Evolutionary conservation across 148 eudicot genomes (phyloP), one percentile per base, ranked within the genome.

Genomic region (Chenopodium berlandieri): DNA sequence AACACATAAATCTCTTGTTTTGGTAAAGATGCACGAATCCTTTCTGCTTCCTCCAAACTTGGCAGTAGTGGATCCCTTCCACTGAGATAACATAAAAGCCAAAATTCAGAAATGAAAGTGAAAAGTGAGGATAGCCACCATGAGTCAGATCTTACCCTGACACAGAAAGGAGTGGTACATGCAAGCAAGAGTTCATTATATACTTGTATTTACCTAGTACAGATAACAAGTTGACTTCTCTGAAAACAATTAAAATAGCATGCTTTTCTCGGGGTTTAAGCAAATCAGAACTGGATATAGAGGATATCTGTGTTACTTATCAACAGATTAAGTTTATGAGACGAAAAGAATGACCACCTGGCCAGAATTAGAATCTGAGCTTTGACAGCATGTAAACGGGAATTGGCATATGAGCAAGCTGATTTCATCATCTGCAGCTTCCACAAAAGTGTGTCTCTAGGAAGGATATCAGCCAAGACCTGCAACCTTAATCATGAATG

Each of bases 301-400:
- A 65, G 40, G n/a, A 32, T 3, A 19, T 7, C 6, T 0, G 44
- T 23, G 23, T 65, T 78, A 22, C 1, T 0, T 27, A 16, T 69
- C 6, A 17, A 34, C 25, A 17, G 47, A 78, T 78, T 25, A 71
- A 37, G 27, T 71, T n/a, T 58, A 56, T 32, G 66, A 37, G 76
- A 63, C 44, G 54, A 66, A 44, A 34, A 23, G 70, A 50, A 63
- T 30, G 54, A 75, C 23, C 64, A 87, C 87, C 93, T 87, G 76
- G 92, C 89, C 25, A 90, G 87, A 75, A 87, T 63, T 52, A 90
- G 76, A 76, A 81, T 80, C 75, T 90, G 80, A 78, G 87, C 86
- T 75, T 80, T 88, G 16, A 88, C 88, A 64, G 84, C 82, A 82
- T 83, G 87, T 23, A 90, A 71, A 66, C 86, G 88, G 12, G 89